phyloP scores from a whole-genome alignment of 768 basidiomycete species.

The Cystobasidium tubakii region DNA sequence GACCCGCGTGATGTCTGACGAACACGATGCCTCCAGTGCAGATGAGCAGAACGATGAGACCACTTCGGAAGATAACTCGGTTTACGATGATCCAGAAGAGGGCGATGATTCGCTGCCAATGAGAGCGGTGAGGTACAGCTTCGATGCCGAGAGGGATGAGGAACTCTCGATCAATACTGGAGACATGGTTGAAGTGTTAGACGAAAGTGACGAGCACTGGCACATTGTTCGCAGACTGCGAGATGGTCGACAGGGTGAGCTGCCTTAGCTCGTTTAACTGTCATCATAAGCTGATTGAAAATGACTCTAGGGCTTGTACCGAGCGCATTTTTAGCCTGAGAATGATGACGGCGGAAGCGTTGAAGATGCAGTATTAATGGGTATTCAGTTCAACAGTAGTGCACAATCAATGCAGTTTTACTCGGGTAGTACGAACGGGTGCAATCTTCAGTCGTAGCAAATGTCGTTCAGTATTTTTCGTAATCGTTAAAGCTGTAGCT shows the following conservation, averaged over 20 bases:
- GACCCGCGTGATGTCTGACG: neutral
- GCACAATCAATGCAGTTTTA: neutral
- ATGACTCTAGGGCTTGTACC: conserved; percentile 9
- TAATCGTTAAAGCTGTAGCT: conserved; percentile 12
- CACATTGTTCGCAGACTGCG: conserved; percentile 29
- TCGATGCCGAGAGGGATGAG: conserved; percentile 31
- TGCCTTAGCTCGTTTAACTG: neutral
- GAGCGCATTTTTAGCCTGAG: conserved; percentile 28
- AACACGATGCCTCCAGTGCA: neutral
- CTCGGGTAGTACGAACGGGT: neutral
- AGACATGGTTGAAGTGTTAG: conserved; percentile 27
- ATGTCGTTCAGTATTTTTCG: neutral
- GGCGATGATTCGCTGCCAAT: conserved; percentile 24
- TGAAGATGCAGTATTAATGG: neutral
- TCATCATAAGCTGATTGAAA: neutral
- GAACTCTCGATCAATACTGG: conserved; percentile 17
- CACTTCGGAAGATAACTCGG: conserved; percentile 3
- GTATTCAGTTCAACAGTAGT: neutral
- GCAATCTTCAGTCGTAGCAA: neutral
- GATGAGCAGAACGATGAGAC: neutral
- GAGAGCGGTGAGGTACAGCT: conserved; percentile 22
- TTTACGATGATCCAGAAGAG: conserved; percentile 32
- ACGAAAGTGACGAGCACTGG: conserved; percentile 34
- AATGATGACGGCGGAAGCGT: neutral
- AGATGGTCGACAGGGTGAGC: conserved; percentile 28